Evolutionary conservation across 208 protist species (phyloP).

Genomic region (Entamoeba histolytica): DNA sequence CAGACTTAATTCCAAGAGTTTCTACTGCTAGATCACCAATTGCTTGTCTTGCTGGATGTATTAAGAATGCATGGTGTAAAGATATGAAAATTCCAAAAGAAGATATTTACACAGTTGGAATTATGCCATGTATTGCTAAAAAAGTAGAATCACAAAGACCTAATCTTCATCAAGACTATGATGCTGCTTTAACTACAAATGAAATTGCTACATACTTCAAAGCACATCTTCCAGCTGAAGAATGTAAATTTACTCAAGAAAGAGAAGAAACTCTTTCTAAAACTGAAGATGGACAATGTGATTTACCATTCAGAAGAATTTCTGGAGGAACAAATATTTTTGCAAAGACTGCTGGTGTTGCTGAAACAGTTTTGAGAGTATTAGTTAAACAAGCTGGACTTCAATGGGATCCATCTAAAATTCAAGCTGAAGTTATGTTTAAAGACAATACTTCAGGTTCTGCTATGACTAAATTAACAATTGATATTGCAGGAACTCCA

Average conservation of each 20-base stretch:
- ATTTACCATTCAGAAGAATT: slow-evolving; percentile 18
- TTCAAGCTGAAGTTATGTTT: not conserved
- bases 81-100: not conserved
- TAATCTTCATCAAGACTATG: not conserved
- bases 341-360: slow-evolving; percentile 21
- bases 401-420: not conserved
- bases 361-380: slow-evolving; percentile 14
- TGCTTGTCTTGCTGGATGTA: slow-evolving; percentile 15
- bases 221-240: not conserved
- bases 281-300: not conserved
- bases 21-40: slow-evolving; percentile 25
- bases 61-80: not conserved
- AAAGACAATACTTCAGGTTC: not conserved
- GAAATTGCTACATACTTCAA: not conserved
- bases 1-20: slow-evolving; percentile 31
- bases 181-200: not conserved
- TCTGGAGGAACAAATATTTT: slow-evolving; percentile 23
- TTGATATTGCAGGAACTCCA: not conserved
- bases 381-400: not conserved
- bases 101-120: slow-evolving; percentile 3
- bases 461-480: not conserved
- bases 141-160: not conserved
- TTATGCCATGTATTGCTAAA: slow-evolving; percentile 28
- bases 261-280: not conserved
- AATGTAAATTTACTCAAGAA: not conserved